Evolutionary conservation across 345 rosid species (phyloP).

Genomic region (Melaleuca alternifolia): DNA sequence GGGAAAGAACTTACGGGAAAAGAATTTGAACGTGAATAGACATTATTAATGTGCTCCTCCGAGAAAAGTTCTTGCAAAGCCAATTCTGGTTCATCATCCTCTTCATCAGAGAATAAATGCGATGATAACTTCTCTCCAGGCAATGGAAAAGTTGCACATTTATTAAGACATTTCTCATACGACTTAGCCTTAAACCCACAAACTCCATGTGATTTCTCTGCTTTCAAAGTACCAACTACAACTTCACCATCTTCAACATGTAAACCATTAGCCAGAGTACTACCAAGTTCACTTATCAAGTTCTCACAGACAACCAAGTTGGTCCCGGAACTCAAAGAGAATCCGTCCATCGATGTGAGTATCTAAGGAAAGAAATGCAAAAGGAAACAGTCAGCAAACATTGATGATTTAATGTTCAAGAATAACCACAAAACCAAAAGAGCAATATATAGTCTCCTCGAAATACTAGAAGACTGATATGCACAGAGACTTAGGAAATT

Average conservation of each 20-base stretch:
- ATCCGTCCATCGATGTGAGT: conserved; percentile 25
- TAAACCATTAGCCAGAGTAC: conserved; percentile 3
- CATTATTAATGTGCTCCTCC: conserved; percentile 5
- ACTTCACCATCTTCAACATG: conserved; percentile 18
- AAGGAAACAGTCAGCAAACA: background rate
- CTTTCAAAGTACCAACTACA: conserved; percentile 8
- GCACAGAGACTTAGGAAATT: background rate
- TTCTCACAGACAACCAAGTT: background rate
- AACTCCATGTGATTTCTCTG: conserved; percentile 20
- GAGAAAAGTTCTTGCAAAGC: conserved; percentile 23
- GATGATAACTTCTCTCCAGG: background rate
- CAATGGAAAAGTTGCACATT: conserved; percentile 12
- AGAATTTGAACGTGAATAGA: conserved; percentile 2
- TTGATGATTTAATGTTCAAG: background rate
- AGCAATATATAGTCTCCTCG: background rate
- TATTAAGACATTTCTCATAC: conserved; percentile 9
- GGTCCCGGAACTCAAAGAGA: background rate
- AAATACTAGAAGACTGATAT: background rate
- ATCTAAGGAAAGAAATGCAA: background rate
- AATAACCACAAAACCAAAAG: background rate
- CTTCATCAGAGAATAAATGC: conserved; percentile 17
- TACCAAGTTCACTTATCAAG: conserved; percentile 24
- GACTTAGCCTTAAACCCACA: conserved; percentile 14
- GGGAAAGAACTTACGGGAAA: background rate
- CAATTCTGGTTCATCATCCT: conserved; percentile 18